Evolutionary conservation across 2,329 filamentous ascomycete genomes (phyloP).

Genomic region (Fusarium nematophilum): DNA sequence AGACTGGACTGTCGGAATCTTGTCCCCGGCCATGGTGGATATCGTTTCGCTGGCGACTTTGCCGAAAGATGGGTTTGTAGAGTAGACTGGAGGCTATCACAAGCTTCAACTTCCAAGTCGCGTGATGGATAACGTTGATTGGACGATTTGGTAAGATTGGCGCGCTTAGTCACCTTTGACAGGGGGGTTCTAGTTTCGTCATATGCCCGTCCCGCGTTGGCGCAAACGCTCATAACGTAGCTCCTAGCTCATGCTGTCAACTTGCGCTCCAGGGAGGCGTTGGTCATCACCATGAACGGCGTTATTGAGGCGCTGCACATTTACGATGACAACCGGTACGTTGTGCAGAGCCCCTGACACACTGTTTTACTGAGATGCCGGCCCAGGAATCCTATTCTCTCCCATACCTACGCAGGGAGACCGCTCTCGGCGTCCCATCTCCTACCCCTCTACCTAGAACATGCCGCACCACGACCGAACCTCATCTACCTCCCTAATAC

Average conservation of each 20-base stretch:
- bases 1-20: conserved; percentile 61
- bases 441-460: conserved; percentile 86
- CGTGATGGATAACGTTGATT: conserved; percentile 34
- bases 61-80: background rate
- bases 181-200: conserved; percentile 43
- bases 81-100: conserved; percentile 18
- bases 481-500: conserved; percentile 86
- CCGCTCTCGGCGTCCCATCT: conserved; percentile 81
- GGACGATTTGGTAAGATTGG: conserved; percentile 7
- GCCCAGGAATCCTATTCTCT: conserved; percentile 81
- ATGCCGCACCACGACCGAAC: conserved; percentile 83
- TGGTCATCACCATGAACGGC: conserved; percentile 75
- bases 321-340: conserved; percentile 92
- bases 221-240: conserved; percentile 19
- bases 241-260: conserved; percentile 29
- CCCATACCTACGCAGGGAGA: conserved; percentile 87
- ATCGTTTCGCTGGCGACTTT: conserved; percentile 2
- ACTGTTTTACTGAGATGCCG: conserved; percentile 34
- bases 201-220: conserved; percentile 38
- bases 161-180: conserved; percentile 43
- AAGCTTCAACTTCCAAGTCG: conserved; percentile 28
- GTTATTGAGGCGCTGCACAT: conserved; percentile 96
- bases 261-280: conserved; percentile 43
- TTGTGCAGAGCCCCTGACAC: background rate
- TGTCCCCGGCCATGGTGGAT: conserved; percentile 50